A percentile compares a stretch with the other conserved stretches of the same genome.
These are phyloP conservation scores for Trichosporon asahii DNA, from an alignment of 1,284 basidiomycete genomes.

Conservation along the genomic window DNA sequence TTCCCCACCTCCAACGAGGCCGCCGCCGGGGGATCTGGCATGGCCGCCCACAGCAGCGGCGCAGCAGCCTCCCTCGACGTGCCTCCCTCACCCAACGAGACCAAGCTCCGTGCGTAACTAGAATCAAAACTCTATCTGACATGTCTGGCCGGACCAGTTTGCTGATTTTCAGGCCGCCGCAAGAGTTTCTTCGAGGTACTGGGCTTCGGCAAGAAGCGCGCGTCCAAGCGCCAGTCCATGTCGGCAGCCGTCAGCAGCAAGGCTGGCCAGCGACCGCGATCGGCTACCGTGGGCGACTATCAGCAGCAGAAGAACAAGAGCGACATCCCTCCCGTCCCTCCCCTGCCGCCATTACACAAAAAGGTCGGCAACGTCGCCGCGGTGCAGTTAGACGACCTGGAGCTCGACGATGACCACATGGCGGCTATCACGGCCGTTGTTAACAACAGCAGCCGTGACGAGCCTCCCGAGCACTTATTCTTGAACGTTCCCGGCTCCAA, in stretches of 20 bases:
- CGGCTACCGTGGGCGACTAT: not conserved
- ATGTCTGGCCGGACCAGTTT: not conserved
- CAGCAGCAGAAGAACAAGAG: not conserved
- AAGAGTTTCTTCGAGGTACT: constrained; percentile 9
- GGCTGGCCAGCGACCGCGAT: not conserved
- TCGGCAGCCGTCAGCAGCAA: not conserved
- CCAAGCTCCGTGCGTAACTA: constrained; percentile 6
- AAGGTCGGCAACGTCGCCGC: not conserved
- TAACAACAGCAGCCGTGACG: not conserved
- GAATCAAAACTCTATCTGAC: not conserved
- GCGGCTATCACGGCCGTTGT: not conserved
- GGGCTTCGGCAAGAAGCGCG: constrained; percentile 3
- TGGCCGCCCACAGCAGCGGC: not conserved
- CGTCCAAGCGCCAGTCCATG: constrained; percentile 4
- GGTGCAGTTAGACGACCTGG: constrained; percentile 1
- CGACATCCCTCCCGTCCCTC: constrained; percentile 2
- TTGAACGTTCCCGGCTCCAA: not conserved
- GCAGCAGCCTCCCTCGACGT: not conserved
- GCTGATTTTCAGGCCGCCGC: constrained; percentile 6
- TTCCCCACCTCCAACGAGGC: constrained; percentile 3
- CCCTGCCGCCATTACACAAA: not conserved
- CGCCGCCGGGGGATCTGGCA: not conserved
- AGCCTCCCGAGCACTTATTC: constrained; percentile 4
- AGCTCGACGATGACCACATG: constrained; percentile 5
- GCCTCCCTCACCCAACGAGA: constrained; percentile 3